These are phyloP conservation scores for Globisporangium yorkense DNA, from an alignment of 352 stramenopile genomes.

Conservation along the genomic window DNA sequence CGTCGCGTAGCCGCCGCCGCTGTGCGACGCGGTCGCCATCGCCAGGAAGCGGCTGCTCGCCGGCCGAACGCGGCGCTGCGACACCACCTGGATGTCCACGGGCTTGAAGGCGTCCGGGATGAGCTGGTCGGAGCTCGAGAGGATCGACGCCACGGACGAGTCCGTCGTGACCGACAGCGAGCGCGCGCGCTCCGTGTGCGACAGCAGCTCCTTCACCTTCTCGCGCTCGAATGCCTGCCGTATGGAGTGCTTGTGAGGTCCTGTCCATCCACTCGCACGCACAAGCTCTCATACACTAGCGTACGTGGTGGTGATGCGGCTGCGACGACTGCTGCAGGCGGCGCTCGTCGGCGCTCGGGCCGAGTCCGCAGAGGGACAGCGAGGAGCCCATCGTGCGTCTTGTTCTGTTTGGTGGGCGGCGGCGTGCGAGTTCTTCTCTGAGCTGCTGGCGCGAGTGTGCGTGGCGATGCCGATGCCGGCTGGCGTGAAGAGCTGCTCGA, in stretches of 20 bases:
- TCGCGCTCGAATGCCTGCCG: constrained; percentile 10
- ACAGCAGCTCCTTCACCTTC: constrained; percentile 25
- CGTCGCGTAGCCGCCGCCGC: constrained; percentile 11
- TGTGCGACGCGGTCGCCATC: constrained; percentile 7
- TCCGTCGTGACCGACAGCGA: constrained; percentile 37
- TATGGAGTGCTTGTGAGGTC: not conserved
- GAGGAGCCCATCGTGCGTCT: constrained; percentile 23
- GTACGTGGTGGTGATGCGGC: constrained; percentile 15
- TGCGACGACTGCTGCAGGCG: constrained; percentile 8
- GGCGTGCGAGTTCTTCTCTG: no score
- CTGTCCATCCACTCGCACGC: not conserved
- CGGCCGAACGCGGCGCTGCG: constrained; percentile 32
- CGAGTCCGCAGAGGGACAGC: constrained; percentile 37
- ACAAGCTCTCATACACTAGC: not conserved
- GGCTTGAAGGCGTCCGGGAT: constrained; percentile 53
- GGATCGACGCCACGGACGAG: constrained; percentile 49
- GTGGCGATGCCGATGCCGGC: not conserved
- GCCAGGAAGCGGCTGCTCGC: constrained; percentile 12
- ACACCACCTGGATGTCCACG: constrained; percentile 62
- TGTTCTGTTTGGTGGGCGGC: not conserved
- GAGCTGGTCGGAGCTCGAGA: constrained; percentile 53
- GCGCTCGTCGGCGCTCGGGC: constrained; percentile 9
- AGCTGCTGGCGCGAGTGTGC: not conserved
- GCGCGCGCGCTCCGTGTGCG: constrained; percentile 19
- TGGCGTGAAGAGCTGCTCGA: no score